Percentiles rank a stretch among this genome's conserved stretches.
Evolutionary conservation across 345 rosid genomes (phyloP).

Genomic region (Trapa incisa): DNA sequence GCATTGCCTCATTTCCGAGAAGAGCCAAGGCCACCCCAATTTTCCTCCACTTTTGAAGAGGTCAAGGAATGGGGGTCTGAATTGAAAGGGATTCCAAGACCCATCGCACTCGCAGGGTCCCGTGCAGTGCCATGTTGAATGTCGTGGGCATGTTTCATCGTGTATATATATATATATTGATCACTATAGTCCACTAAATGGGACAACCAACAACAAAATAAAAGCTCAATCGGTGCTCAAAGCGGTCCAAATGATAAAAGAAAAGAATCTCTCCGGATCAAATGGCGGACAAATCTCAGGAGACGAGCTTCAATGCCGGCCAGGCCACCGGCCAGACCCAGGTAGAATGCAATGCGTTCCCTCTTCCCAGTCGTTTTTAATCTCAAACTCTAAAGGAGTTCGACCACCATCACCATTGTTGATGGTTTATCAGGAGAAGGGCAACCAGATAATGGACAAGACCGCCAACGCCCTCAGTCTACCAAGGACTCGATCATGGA

Average conservation of each 20-base stretch:
- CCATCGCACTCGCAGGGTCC: too few species aligned
- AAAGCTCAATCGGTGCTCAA: too few species aligned
- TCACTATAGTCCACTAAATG: not conserved
- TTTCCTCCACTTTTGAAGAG: too few species aligned
- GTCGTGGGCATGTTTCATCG: not conserved
- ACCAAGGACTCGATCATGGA: conserved; percentile 45
- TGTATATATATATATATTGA: conserved; percentile 1
- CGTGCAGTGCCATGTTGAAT: not conserved
- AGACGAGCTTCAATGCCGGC: conserved; percentile 12
- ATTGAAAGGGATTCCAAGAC: too few species aligned
- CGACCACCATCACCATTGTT: not conserved
- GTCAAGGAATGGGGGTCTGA: too few species aligned
- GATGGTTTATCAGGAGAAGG: conserved; percentile 39
- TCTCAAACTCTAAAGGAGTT: too few species aligned
- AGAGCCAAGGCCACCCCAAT: not conserved
- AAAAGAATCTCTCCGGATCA: not conserved
- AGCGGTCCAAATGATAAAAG: not conserved
- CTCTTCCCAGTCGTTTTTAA: not conserved
- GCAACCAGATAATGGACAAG: conserved; percentile 38
- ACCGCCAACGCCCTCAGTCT: conserved; percentile 45
- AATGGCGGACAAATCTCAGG: conserved; percentile 35
- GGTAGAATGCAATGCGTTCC: conserved; percentile 5
- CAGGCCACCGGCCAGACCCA: conserved; percentile 15
- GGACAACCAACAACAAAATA: not conserved
- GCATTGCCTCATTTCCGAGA: not conserved